Percentiles rank a stretch among this genome's conserved stretches.
These are phyloP conservation scores for Auricularia cornea DNA, from an alignment of 768 basidiomycete genomes.

Conservation along the genomic window DNA sequence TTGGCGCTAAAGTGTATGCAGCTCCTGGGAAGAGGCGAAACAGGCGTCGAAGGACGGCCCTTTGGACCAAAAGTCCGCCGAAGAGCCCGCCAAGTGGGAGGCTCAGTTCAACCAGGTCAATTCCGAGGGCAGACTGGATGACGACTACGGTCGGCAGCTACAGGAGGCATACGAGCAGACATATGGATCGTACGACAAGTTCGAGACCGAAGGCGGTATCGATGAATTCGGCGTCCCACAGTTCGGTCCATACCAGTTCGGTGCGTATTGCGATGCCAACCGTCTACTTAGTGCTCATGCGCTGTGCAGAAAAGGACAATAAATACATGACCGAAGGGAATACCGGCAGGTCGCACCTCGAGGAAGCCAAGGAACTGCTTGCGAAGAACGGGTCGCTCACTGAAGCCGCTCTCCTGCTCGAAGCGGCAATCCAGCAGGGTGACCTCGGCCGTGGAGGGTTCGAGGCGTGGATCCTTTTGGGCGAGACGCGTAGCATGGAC, in stretches of 20 bases:
- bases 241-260: constrained; percentile 66
- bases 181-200: not conserved
- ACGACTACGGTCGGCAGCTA: constrained; percentile 39
- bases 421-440: constrained; percentile 81
- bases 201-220: constrained; percentile 22
- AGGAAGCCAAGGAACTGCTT: constrained; percentile 68
- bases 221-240: constrained; percentile 70
- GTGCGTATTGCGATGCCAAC: constrained; percentile 34
- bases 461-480: constrained; percentile 88
- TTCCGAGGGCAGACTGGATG: constrained; percentile 55
- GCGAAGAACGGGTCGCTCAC: constrained; percentile 78
- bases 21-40: constrained; percentile 7
- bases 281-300: not conserved
- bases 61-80: constrained; percentile 22
- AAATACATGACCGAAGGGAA: constrained; percentile 40
- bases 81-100: constrained; percentile 74
- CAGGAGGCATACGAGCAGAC: not conserved
- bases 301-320: constrained; percentile 55
- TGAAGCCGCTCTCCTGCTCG: constrained; percentile 78
- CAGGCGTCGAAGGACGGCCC: not conserved
- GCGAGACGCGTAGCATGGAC: constrained; percentile 84
- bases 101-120: constrained; percentile 75
- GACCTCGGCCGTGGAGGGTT: constrained; percentile 75
- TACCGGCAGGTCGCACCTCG: constrained; percentile 42
- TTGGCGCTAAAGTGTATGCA: not conserved